A percentile compares a stretch with the other conserved stretches of the same genome.
Conservation (phyloP, 345 rosid genomes). For the Bruguiera gymnorhiza region DNA sequence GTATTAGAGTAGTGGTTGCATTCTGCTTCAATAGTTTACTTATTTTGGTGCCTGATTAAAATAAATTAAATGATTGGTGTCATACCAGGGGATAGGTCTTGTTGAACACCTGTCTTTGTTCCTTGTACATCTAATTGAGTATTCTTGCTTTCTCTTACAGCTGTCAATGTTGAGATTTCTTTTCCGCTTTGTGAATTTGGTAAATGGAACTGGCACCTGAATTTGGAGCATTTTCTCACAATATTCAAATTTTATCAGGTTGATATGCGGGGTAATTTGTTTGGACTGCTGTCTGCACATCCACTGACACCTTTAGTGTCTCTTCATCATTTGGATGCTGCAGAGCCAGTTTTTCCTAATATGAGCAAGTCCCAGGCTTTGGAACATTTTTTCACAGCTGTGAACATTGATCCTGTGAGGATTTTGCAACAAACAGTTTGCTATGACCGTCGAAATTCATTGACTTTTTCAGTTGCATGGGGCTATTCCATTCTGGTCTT, state of each 20-base stretch:
- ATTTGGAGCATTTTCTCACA: slow-evolving; percentile 2
- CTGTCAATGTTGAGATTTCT: too few species aligned
- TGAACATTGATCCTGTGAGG: slow-evolving; percentile 58
- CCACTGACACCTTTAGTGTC: slow-evolving; percentile 74
- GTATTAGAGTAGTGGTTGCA: not conserved
- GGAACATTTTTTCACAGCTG: slow-evolving; percentile 56
- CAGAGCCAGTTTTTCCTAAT: slow-evolving; percentile 69
- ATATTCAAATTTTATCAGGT: slow-evolving; percentile 39
- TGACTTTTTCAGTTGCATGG: slow-evolving; percentile 78
- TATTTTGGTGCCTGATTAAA: not conserved
- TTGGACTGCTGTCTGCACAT: slow-evolving; percentile 81
- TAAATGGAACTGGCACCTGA: too few species aligned
- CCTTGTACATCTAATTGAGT: not conserved
- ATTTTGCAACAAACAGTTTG: slow-evolving; percentile 86
- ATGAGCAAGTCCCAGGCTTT: slow-evolving; percentile 51
- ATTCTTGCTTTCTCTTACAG: not conserved
- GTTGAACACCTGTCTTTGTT: not conserved
- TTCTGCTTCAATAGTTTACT: not conserved
- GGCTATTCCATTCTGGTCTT: slow-evolving; percentile 78
- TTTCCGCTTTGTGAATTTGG: too few species aligned
- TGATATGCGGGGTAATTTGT: slow-evolving; percentile 73
- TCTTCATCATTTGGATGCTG: slow-evolving; percentile 86
- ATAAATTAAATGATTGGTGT: not conserved
- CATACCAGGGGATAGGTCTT: not conserved
- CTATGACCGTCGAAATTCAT: slow-evolving; percentile 48